Percentiles rank a stretch among this genome's conserved stretches.
These are phyloP conservation scores for Neofusicoccum ribis DNA, from an alignment of 2,329 filamentous ascomycete species.

Conservation along the genomic window DNA sequence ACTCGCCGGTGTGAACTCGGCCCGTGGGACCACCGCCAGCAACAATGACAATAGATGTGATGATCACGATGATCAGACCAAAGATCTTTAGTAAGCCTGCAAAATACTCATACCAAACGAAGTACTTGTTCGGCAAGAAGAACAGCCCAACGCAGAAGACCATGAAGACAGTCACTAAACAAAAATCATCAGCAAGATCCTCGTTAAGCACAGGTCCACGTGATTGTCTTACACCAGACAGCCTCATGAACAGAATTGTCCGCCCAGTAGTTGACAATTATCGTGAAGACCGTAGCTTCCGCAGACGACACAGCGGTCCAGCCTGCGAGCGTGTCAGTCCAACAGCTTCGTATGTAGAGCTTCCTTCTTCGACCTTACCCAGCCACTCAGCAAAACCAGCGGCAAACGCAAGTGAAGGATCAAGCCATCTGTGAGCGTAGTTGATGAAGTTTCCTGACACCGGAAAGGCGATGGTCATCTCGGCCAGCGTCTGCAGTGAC, in stretches of 20 bases:
- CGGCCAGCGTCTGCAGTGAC: slow-evolving; percentile 33
- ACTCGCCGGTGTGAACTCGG: slow-evolving; percentile 32
- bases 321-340: slow-evolving; percentile 12
- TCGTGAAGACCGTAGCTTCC: slow-evolving; percentile 26
- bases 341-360: background rate
- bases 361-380: slow-evolving; percentile 14
- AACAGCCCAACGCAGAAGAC: slow-evolving; percentile 5
- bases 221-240: background rate
- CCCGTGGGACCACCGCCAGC: slow-evolving; percentile 38
- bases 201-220: background rate
- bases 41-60: slow-evolving; percentile 22
- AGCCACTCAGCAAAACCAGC: slow-evolving; percentile 39
- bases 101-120: slow-evolving; percentile 32
- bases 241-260: background rate
- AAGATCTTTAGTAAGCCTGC: slow-evolving; percentile 33
- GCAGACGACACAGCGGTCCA: slow-evolving; percentile 27
- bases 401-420: slow-evolving; percentile 41
- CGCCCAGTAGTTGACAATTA: slow-evolving; percentile 22
- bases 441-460: slow-evolving; percentile 41
- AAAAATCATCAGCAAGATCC: too few relatives aligned
- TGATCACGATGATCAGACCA: slow-evolving; percentile 32
- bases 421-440: slow-evolving; percentile 40
- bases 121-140: slow-evolving; percentile 30
- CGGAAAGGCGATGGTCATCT: slow-evolving; percentile 42
- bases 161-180: slow-evolving; percentile 20